Evolutionary conservation across 1,284 basidiomycete species (phyloP), one percentile per base, ranked within the genome.

Genomic region (Marasmius sp.): DNA sequence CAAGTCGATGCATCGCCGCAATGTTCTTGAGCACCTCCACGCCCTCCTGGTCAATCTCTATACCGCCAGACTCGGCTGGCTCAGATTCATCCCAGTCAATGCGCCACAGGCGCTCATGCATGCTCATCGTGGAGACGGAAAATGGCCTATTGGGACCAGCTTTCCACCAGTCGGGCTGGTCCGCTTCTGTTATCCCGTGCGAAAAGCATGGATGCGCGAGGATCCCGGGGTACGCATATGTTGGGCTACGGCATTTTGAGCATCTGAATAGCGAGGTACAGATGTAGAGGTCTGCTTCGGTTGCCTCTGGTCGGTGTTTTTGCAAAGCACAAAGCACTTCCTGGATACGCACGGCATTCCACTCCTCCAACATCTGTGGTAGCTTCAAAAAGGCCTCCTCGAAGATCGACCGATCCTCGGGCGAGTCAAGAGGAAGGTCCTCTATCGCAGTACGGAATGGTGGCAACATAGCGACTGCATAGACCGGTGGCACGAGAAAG

Each of bases 241-340:
- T 92, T 92, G 78, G 92, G 91, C 4, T 91, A 91, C 71, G 92
- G 90, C 20, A 93, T 75, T 80, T 92, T 88, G 64, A 10, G 34
- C 52, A 54, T 12, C 36, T 34, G 20, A 54, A 54, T 3, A 54
- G 38, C 11, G 52, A 37, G 20, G 52, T 54, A 1, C 12, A 37
- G 12, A 38, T 12, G 9, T 37, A 16, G 16, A 54, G 52, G 36
- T 54, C 52, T 10, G 33, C n/a, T 54, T 54, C 52, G 52, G 52
- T 54, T 1, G 52, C 52, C 6, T 54, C 34, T 18, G 52, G 34
- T 37, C n/a, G 27, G 34, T 37, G n/a, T 36, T 54, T 54, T 16
- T 37, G 52, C 14, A 54, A 18, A 1, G 52, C 52, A 18, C 5
- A 1, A 3, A 54, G 36, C 7, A 54, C 52, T 37, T 54, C 34